phyloP scores from a whole-genome alignment of 805 yeast genomes.

The Candida hungchunana region DNA sequence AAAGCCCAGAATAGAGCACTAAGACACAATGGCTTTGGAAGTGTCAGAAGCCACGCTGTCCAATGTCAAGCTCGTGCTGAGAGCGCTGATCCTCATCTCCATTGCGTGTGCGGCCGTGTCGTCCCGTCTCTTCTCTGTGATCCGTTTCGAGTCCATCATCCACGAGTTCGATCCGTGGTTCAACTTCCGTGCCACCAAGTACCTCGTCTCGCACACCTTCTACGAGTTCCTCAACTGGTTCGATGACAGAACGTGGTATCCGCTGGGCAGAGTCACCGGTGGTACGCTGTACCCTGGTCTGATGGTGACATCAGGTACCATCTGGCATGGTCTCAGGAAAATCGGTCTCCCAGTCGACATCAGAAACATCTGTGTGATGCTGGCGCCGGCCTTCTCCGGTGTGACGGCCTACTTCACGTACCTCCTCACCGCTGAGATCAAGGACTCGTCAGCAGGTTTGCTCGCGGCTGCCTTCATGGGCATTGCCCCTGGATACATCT shows the following conservation, averaged over 20 bases:
- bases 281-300: slow-evolving; percentile 97
- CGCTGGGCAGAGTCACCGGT: slow-evolving; percentile 97
- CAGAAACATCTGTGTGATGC: slow-evolving; percentile 89
- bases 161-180: slow-evolving; percentile 98
- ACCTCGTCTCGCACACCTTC: slow-evolving; percentile 76
- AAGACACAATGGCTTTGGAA: slow-evolving; percentile 14
- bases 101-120: slow-evolving; percentile 91
- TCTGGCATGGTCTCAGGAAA: slow-evolving; percentile 67
- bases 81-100: slow-evolving; percentile 63
- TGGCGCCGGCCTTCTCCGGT: slow-evolving; percentile 96
- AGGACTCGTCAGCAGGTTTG: slow-evolving; percentile 84
- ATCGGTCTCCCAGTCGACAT: slow-evolving; percentile 85
- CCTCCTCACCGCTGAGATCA: slow-evolving; percentile 82
- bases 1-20: too few species aligned
- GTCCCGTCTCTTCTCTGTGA: slow-evolving; percentile 91
- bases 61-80: slow-evolving; percentile 33
- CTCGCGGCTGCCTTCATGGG: slow-evolving; percentile 94
- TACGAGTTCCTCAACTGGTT: slow-evolving; percentile 97
- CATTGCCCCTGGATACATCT: slow-evolving; percentile 97
- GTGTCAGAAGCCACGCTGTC: slow-evolving; percentile 21
- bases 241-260: slow-evolving; percentile 98
- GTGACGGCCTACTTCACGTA: slow-evolving; percentile 89
- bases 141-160: slow-evolving; percentile 91
- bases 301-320: slow-evolving; percentile 94
- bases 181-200: slow-evolving; percentile 94